Percentiles rank a stretch among this genome's conserved stretches.
These are phyloP conservation scores for Fusarium protoensiforme DNA, from an alignment of 2,329 filamentous ascomycete species.

Conservation along the genomic window DNA sequence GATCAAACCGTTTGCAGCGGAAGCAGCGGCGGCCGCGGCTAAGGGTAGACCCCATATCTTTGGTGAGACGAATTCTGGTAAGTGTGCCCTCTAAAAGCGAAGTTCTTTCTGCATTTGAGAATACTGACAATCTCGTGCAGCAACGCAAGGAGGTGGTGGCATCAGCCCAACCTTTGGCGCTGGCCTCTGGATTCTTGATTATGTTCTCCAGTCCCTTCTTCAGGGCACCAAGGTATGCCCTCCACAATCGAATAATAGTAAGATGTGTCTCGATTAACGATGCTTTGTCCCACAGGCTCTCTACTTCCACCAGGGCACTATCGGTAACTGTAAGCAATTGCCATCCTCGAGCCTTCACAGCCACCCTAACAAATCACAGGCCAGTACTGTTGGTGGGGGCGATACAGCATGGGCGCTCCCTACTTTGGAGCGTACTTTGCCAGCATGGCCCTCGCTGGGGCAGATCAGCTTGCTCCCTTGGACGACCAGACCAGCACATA, in stretches of 20 bases:
- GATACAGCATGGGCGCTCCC: conserved; percentile 60
- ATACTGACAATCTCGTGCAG: conserved; percentile 23
- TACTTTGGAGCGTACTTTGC: conserved; percentile 63
- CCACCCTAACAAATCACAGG: conserved; percentile 27
- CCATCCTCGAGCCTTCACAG: accelerated
- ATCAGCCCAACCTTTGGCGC: conserved; percentile 55
- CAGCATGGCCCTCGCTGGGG: conserved; percentile 57
- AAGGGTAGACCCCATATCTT: conserved; percentile 54
- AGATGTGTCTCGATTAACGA: neutral
- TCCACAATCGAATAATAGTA: neutral
- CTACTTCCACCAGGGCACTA: conserved; percentile 65
- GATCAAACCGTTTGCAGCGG: conserved; percentile 49
- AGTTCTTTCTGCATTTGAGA: neutral
- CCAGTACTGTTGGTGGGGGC: conserved; percentile 60
- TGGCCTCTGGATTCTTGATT: conserved; percentile 55
- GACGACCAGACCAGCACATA: conserved; percentile 56
- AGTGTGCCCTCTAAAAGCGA: neutral
- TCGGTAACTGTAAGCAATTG: conserved; percentile 58
- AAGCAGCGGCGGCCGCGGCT: conserved; percentile 49
- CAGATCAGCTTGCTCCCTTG: conserved; percentile 56
- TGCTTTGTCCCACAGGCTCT: conserved; percentile 9
- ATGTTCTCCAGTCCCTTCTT: conserved; percentile 47
- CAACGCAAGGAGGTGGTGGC: conserved; percentile 51
- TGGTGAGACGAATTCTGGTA: conserved; percentile 57
- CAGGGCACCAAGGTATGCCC: conserved; percentile 38